Evolutionary conservation across 352 stramenopile species (phyloP), one percentile per base, ranked within the genome.

Genomic region (Phytophthora sansomeana): DNA sequence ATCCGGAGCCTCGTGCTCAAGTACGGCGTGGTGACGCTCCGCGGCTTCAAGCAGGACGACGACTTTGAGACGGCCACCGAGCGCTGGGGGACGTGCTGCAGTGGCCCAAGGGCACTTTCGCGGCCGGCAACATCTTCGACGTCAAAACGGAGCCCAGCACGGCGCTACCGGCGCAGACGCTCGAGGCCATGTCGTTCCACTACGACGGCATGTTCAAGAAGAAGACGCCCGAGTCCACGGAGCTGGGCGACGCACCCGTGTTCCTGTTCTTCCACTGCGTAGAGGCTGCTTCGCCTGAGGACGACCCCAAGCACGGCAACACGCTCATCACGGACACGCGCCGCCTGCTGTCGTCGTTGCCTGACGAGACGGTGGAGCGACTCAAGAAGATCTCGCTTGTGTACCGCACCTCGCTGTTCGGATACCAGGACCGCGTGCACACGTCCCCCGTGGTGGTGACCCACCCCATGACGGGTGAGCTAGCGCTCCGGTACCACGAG

Each of bases 141-240:
- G 39, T 67, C 42, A 67, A 67, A 42, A 67, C 59, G 35, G 50
- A 67, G 50, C 10, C 38, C 21, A 50, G 43, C 42, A 57, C 59
- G 11, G 46, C 17, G 39, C 35, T 67, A 19, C 50, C 59, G 6
- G 59, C 51, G 38, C 59, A 67, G 43, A 67, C 59, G 19, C 59
- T 61, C 24, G 59, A 67, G 52, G 59, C 50, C 42, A 52, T 67
- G 59, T 67, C 59, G 42, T 68, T 63, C 51, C 60, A 68, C 51
- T 68, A 63, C 60, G 51, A 63, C 51, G 60, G 60, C 29, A 68
- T 68, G 60, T 63, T 68, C 60, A 68, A 68, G 51, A 68, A 68
- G 50, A 68, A 68, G 51, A 68, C 60, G 13, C 51, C 60, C 43
- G 60, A 63, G 35, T 53, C 51, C 24, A 67, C 50, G 42, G 59